These are phyloP conservation scores for Halophytophthora batemanensis DNA, from an alignment of 352 stramenopile species.

Conservation along the genomic window DNA sequence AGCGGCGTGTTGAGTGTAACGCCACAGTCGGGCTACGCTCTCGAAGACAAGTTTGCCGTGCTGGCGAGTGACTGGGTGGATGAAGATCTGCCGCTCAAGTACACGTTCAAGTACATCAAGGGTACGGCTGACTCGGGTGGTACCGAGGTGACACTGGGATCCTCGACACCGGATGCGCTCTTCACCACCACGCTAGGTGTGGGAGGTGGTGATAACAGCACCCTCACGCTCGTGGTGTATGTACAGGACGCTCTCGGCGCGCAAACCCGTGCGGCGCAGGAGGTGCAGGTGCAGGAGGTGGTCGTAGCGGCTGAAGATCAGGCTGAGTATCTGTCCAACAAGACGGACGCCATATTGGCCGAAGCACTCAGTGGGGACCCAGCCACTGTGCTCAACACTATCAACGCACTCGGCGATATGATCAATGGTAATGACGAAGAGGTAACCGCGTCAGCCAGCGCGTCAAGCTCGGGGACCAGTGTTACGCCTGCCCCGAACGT, in stretches of 20 bases:
- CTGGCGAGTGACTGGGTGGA: constrained; percentile 61
- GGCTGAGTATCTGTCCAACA: constrained; percentile 51
- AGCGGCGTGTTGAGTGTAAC: constrained; percentile 44
- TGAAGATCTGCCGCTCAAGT: constrained; percentile 58
- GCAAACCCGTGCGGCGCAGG: constrained; percentile 38
- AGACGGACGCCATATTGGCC: constrained; percentile 45
- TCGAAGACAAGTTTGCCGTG: constrained; percentile 54
- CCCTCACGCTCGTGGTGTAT: constrained; percentile 62
- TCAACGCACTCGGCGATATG: constrained; percentile 60
- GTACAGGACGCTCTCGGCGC: constrained; percentile 54
- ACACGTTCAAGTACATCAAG: constrained; percentile 77
- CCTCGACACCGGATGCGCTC: constrained; percentile 46
- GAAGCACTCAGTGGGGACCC: constrained; percentile 53
- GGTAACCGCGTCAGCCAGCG: constrained; percentile 19
- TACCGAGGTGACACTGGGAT: constrained; percentile 48
- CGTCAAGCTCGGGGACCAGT: constrained; percentile 7
- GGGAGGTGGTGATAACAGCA: constrained; percentile 56
- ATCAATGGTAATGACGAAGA: constrained; percentile 50
- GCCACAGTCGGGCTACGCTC: constrained; percentile 37
- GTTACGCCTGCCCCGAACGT: constrained; percentile 16
- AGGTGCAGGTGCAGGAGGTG: constrained; percentile 50
- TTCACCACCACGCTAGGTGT: constrained; percentile 50
- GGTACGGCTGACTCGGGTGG: constrained; percentile 42
- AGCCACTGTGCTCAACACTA: constrained; percentile 55
- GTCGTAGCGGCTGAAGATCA: constrained; percentile 39